Evolutionary conservation across 2,329 filamentous ascomycete species (phyloP).

Genomic region (Fusarium anguioides): DNA sequence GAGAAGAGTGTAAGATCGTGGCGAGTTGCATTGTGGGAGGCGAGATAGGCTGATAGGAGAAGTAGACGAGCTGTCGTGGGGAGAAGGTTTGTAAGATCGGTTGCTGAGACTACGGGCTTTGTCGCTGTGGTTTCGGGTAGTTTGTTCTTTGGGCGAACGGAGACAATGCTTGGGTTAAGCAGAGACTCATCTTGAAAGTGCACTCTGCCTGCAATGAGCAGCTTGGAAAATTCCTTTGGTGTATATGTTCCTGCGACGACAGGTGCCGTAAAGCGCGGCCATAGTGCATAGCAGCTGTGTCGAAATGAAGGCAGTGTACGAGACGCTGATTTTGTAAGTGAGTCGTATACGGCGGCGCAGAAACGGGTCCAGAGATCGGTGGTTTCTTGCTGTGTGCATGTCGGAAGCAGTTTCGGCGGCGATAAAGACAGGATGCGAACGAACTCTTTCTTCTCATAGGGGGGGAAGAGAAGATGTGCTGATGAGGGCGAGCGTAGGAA

Average conservation of each 20-base stretch:
- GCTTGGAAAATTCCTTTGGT: conserved; percentile 83
- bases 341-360: conserved; percentile 85
- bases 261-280: conserved; percentile 86
- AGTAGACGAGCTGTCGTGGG: conserved; percentile 80
- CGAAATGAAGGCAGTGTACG: conserved; percentile 81
- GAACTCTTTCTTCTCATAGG: conserved; percentile 84
- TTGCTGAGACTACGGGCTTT: conserved; percentile 38
- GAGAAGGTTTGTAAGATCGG: conserved; percentile 67
- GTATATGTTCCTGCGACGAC: conserved; percentile 78
- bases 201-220: conserved; percentile 76
- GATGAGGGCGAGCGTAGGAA: conserved; percentile 76
- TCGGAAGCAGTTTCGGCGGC: conserved; percentile 58
- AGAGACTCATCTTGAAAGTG: conserved; percentile 80
- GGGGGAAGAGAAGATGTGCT: conserved; percentile 83
- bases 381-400: conserved; percentile 66
- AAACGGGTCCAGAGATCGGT: conserved; percentile 83
- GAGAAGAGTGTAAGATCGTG: conserved; percentile 82
- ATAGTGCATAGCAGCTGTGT: conserved; percentile 77
- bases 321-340: conserved; percentile 81
- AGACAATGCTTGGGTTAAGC: conserved; percentile 72
- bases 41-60: conserved; percentile 81
- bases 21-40: conserved; percentile 81
- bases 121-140: not conserved
- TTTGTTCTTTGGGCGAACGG: conserved; percentile 39
- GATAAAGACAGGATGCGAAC: conserved; percentile 77